Percentiles rank a stretch among this genome's conserved stretches.
These are phyloP conservation scores for Sugiyamaella americana DNA, from an alignment of 805 yeast genomes.

Conservation along the genomic window DNA sequence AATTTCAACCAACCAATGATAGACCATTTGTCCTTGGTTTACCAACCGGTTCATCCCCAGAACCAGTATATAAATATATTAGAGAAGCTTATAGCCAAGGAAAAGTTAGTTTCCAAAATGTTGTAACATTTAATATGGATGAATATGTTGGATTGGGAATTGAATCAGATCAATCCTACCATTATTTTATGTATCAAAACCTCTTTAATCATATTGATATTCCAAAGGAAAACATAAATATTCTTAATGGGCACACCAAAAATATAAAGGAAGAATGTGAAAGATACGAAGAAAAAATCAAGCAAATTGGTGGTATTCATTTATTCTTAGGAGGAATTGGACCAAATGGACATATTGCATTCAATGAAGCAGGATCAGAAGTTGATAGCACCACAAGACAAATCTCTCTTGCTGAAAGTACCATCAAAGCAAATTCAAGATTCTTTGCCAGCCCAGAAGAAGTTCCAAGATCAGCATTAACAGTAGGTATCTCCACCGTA, in stretches of 20 bases:
- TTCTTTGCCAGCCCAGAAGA: conserved; percentile 43
- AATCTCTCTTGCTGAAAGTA: conserved; percentile 43
- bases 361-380: conserved; percentile 50
- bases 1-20: conserved; percentile 39
- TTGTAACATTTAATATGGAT: conserved; percentile 58
- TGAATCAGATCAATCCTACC: conserved; percentile 46
- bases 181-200: conserved; percentile 51
- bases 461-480: conserved; percentile 48
- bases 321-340: conserved; percentile 56
- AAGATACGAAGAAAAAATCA: conserved; percentile 44
- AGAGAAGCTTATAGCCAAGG: conserved; percentile 41
- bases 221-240: conserved; percentile 46
- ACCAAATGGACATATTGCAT: conserved; percentile 57
- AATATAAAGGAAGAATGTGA: conserved; percentile 44
- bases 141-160: conserved; percentile 50
- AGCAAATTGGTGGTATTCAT: conserved; percentile 44
- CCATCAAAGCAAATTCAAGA: conserved; percentile 49
- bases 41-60: conserved; percentile 60
- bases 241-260: conserved; percentile 46
- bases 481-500: conserved; percentile 54
- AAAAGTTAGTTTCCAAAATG: conserved; percentile 43
- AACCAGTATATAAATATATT: conserved; percentile 44
- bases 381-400: conserved; percentile 42
- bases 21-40: conserved; percentile 48
- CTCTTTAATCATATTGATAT: conserved; percentile 53